Percentiles rank a stretch among this genome's conserved stretches.
phyloP scores from a whole-genome alignment of 192 early-diverging fungal species.

The Gaertneriomyces semiglobifer region DNA sequence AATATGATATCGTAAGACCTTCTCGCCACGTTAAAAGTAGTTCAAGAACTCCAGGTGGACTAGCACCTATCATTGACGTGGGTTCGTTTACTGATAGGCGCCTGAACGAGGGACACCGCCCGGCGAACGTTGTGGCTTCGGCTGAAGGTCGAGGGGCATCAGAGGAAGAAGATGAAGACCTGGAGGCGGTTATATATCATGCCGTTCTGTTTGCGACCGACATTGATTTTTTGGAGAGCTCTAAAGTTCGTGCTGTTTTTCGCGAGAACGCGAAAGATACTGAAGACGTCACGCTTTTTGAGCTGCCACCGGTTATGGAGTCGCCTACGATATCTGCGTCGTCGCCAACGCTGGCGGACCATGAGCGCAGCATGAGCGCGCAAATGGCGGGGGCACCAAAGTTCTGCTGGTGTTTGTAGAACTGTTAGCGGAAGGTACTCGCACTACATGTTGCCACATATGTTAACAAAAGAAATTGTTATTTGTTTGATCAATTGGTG shows the following conservation, averaged over 20 bases:
- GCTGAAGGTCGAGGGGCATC: not conserved
- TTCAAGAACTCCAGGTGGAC: not conserved
- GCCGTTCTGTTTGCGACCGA: constrained; percentile 57
- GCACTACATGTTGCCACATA: too few species aligned
- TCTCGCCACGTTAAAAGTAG: constrained; percentile 15
- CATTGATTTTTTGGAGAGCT: constrained; percentile 57
- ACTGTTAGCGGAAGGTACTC: too few species aligned
- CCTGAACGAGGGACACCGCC: too few species aligned
- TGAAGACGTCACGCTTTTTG: constrained; percentile 56
- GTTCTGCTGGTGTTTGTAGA: too few species aligned
- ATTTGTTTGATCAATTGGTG: too few species aligned
- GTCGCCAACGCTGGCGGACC: too few species aligned
- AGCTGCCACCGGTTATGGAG: constrained; percentile 38
- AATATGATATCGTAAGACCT: constrained; percentile 40
- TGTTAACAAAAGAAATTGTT: too few species aligned
- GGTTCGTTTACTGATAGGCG: not conserved
- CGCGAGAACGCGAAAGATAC: constrained; percentile 46
- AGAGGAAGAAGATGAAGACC: constrained; percentile 17
- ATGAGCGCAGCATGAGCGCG: too few species aligned
- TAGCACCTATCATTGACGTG: not conserved
- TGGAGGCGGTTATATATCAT: constrained; percentile 27
- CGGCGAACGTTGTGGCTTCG: not conserved
- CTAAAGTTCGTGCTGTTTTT: constrained; percentile 46
- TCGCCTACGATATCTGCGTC: too few species aligned
- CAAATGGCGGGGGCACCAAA: too few species aligned